Evolutionary conservation across 108 stramenopile species (phyloP), one percentile per base, ranked within the genome.

Genomic region (Bacterosira constricta): DNA sequence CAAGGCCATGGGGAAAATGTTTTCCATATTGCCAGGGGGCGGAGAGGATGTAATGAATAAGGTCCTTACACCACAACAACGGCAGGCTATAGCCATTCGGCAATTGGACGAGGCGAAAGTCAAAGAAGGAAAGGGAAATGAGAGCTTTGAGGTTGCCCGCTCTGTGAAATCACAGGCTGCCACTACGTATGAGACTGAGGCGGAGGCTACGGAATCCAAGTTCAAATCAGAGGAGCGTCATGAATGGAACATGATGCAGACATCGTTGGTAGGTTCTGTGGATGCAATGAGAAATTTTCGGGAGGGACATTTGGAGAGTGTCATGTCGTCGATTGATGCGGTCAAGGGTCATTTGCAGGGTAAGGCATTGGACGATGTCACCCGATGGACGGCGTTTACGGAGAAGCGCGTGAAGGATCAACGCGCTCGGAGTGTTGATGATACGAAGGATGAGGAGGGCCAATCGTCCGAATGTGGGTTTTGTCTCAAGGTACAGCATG

Each of bases 31-130:
- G 21, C 84, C 86, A 20, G 61, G 85, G 41, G 83, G 85, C 0
- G 92, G 88, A 21, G 88, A 87, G 26, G 76, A 89, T 30, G 89
- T 88, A 4, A 86, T 92, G 85, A 65, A 71, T 25, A 88, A 90
- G 36, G 86, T 90, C 25, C 69, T 93, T 1, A 85, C 73, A 21
- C 81, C 86, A 25, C 72, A 83, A 38, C 83, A 89, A 27, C 47
- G 83, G 30, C 54, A 60, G 18, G 85, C 80, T 0, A 73, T 91
- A 18, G 77, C 80, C 21, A 75, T 83, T 25, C 69, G 71, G 25
- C 70, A 62, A 37, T 49, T 86, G 4, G 74, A 84, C 18, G 88
- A 89, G 49, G 86, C 83, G 4, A 79, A 87, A 39, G 66, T 74
- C 26, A 86, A 81, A 63, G 81, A 83, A 52, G 73, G 54, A 7